These are phyloP conservation scores for Diaporthe sp. DNA, from an alignment of 2,329 filamentous ascomycete genomes.

Conservation along the genomic window DNA sequence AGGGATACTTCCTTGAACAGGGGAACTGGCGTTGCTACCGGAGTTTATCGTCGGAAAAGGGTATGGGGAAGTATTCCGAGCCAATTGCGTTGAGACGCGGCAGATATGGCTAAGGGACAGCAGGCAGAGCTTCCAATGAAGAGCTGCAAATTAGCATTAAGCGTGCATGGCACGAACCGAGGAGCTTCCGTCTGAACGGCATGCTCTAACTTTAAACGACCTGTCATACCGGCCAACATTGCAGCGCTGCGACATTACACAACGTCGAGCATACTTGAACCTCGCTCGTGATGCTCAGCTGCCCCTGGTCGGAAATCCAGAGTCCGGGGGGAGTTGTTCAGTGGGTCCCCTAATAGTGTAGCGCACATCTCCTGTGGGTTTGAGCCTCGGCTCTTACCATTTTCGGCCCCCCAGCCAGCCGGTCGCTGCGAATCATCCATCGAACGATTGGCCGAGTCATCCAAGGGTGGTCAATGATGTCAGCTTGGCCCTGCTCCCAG, in stretches of 20 bases:
- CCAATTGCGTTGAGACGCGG: background rate
- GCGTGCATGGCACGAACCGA: background rate
- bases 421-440: conserved; percentile 11
- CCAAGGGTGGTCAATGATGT: conserved; percentile 35
- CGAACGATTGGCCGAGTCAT: conserved; percentile 29
- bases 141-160: conserved; percentile 2
- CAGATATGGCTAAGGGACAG: conserved; percentile 10
- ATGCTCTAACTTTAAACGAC: conserved; percentile 15
- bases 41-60: conserved; percentile 32
- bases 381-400: conserved; percentile 36
- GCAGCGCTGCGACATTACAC: conserved; percentile 3
- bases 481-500: conserved; percentile 13
- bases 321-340: background rate
- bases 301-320: conserved; percentile 13
- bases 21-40: conserved; percentile 35
- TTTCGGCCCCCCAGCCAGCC: conserved; percentile 15
- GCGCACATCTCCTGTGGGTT: background rate
- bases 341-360: background rate
- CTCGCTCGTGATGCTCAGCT: background rate
- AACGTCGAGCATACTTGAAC: background rate
- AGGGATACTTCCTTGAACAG: conserved; percentile 20
- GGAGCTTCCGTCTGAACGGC: background rate
- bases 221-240: conserved; percentile 18
- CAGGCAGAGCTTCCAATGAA: background rate
- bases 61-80: background rate